Percentiles rank a stretch among this genome's conserved stretches.
Evolutionary conservation across 371 early-diverging fungal species (phyloP).

Genomic region (Syncephalastrum racemosum): DNA sequence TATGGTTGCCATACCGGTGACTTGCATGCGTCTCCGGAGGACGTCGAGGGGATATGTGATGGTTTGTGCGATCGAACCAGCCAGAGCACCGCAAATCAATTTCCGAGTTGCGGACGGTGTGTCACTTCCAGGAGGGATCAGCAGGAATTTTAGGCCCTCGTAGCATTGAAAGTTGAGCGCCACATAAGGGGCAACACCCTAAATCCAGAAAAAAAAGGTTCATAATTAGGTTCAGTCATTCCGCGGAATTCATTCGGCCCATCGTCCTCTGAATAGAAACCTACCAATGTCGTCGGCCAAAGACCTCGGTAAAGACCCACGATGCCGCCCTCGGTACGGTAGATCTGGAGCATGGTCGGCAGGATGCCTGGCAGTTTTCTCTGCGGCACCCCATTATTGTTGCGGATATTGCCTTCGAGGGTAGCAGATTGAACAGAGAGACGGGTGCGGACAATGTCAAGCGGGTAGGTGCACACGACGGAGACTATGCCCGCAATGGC

Average conservation of each 20-base stretch:
- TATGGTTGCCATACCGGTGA: conserved; percentile 75
- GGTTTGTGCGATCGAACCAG: conserved; percentile 89
- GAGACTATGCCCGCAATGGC: conserved; percentile 84
- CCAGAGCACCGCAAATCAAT: conserved; percentile 84
- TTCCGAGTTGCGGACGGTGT: conserved; percentile 65
- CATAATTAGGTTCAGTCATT: too few species aligned
- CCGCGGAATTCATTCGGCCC: background rate
- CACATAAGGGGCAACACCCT: conserved; percentile 87
- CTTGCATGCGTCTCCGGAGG: conserved; percentile 84
- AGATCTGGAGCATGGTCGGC: conserved; percentile 66
- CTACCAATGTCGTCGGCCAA: conserved; percentile 78
- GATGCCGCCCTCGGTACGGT: conserved; percentile 77
- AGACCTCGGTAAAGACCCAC: conserved; percentile 84
- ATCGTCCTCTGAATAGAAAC: conserved; percentile 1
- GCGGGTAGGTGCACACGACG: conserved; percentile 83
- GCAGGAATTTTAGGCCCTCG: conserved; percentile 71
- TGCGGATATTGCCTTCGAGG: conserved; percentile 18
- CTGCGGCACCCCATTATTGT: conserved; percentile 11
- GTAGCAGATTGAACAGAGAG: conserved; percentile 75
- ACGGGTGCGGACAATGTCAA: conserved; percentile 88
- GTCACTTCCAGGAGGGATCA: conserved; percentile 66
- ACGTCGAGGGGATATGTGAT: conserved; percentile 92
- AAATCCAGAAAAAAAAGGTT: background rate
- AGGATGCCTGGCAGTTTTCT: conserved; percentile 70
- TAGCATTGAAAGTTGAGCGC: conserved; percentile 85